A percentile compares a stretch with the other conserved stretches of the same genome.
Evolutionary conservation across 345 rosid species (phyloP).

Genomic region (Arabis hirsuta): DNA sequence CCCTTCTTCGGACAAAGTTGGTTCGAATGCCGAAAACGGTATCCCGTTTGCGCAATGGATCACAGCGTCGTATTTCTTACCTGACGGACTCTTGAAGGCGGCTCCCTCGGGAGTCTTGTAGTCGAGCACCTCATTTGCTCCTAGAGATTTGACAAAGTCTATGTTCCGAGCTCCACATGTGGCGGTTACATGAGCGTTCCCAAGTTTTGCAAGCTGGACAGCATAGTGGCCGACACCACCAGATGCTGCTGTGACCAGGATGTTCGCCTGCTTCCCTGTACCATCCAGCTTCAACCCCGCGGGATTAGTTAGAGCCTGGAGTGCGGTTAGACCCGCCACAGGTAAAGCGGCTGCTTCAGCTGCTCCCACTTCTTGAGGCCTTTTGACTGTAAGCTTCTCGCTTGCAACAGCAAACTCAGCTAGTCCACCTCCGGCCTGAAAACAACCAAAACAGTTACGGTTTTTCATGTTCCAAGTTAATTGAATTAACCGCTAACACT

Average conservation of each 20-base stretch:
- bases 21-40: constrained; percentile 73
- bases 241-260: constrained; percentile 75
- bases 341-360: constrained; percentile 69
- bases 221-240: constrained; percentile 90
- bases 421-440: constrained; percentile 60
- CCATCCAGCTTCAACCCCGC: constrained; percentile 76
- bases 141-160: constrained; percentile 68
- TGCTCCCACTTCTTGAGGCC: constrained; percentile 73
- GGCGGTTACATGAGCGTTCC: constrained; percentile 77
- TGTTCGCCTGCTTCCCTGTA: constrained; percentile 55
- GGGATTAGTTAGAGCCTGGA: constrained; percentile 57
- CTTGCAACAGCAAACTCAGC: constrained; percentile 71
- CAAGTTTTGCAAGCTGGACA: constrained; percentile 76
- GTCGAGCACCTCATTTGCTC: constrained; percentile 85
- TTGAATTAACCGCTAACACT: neutral
- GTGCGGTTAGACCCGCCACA: constrained; percentile 72
- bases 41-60: constrained; percentile 66
- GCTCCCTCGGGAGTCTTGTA: constrained; percentile 82
- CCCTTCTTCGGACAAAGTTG: constrained; percentile 61
- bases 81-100: constrained; percentile 69
- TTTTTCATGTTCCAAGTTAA: neutral
- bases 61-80: constrained; percentile 72
- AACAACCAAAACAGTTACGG: constrained; percentile 5
- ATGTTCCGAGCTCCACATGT: constrained; percentile 82
- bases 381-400: constrained; percentile 55